Base-by-base conservation (phyloP, 305 asterid species). In the Fraxinus platypoda region DNA sequence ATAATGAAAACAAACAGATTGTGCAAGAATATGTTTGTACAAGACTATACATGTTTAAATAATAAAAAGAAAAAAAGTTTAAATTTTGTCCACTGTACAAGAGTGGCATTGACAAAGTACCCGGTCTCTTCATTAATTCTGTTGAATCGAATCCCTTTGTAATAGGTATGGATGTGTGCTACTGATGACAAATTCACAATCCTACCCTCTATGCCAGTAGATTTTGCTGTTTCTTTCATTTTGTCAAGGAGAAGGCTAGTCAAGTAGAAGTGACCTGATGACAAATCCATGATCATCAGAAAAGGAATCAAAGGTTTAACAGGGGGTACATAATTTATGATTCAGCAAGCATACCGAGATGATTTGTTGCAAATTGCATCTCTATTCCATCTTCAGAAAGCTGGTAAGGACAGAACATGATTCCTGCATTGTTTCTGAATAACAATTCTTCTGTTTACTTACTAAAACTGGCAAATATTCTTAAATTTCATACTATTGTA, bases 381-480 rank as follows among this genome's bases (percentile, higher is more conserved):
- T 94, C 98, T 19, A 88, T 81, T 78, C 94, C 97, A 85, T 94
- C 97, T 81, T 88, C 85, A 1, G 97, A 94, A 78, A 92, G 94
- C 87, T 92, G 89, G 80, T 82, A 89, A 15, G 98, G 98, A 68
- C 97, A 92, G 88, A 90, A 92, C 98, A 94, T 94, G 79, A 93
- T 84, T 4, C 98, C 97, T n/a, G 97, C 98, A 84, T 94, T 94
- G 82, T 94, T 94, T 88, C 96, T 91, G 92, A 54, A 84, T 46
- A 72, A 38, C 57, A 81, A 71, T 31, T 70, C 75, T 70, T 70
- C n/a, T 70, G 17, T 64, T 64, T 23, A 64, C 73, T 64, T 23
- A 4, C 34, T 23, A 25, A 26, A 64, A 64, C 73, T 64, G 17
- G n/a, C 73, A 23, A 64, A 64, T 64, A 64, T 25, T 64, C 73